Conservation (phyloP, 768 basidiomycete genomes). For the Pisolithus sp. region DNA sequence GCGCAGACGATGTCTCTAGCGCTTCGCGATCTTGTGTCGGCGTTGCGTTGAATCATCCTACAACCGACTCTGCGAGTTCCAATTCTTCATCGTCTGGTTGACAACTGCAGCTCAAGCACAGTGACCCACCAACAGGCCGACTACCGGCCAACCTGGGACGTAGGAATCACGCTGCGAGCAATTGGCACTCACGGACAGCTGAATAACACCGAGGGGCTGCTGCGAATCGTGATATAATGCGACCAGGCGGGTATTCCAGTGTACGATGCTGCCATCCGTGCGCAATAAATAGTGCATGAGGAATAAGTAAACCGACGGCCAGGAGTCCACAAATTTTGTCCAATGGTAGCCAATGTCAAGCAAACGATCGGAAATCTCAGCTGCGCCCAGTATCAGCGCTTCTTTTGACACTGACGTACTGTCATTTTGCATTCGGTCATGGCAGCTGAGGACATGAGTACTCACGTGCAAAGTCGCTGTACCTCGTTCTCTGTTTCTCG, state of each 20-base stretch:
- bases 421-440: not conserved
- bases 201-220: constrained; percentile 19
- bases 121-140: constrained; percentile 18
- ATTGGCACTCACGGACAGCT: constrained; percentile 40
- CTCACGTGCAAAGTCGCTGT: constrained; percentile 62
- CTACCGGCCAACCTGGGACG: constrained; percentile 36
- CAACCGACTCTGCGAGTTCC: constrained; percentile 47
- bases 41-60: constrained; percentile 49
- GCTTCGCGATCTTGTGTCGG: constrained; percentile 61
- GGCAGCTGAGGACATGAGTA: not conserved
- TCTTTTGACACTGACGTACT: constrained; percentile 66
- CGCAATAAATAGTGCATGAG: constrained; percentile 31
- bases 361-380: constrained; percentile 50
- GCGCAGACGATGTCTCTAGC: constrained; percentile 50
- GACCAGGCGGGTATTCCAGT: constrained; percentile 52
- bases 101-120: constrained; percentile 24
- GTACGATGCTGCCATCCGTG: constrained; percentile 25
- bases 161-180: constrained; percentile 26
- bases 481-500: constrained; percentile 76
- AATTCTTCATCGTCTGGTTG: constrained; percentile 38
- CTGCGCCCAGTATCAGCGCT: constrained; percentile 81
- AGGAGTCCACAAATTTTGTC: constrained; percentile 19
- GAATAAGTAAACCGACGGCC: constrained; percentile 32
- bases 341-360: constrained; percentile 2
- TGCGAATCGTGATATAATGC: constrained; percentile 38